Conservation (phyloP, 2,329 filamentous ascomycete species). For the Ustulina deusta region DNA sequence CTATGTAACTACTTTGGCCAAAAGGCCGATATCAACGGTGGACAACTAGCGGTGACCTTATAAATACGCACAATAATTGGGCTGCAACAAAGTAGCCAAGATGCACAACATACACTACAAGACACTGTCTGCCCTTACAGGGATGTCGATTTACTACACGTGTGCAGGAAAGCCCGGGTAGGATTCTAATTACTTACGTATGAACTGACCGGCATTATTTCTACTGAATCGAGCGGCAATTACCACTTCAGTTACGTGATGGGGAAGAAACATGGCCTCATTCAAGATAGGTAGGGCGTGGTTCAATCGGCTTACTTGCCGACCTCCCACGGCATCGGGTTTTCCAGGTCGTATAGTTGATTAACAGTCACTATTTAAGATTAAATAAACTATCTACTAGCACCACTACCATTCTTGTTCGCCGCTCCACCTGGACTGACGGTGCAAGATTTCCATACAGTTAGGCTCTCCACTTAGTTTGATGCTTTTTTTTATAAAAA, state of each 20-base stretch:
- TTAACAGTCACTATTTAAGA: slow-evolving; percentile 3
- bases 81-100: slow-evolving; percentile 4
- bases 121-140: slow-evolving; percentile 1
- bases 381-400: neutral
- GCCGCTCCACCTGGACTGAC: neutral
- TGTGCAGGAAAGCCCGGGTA: neutral
- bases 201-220: too few species aligned
- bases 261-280: neutral
- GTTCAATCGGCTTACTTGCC: neutral
- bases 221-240: neutral
- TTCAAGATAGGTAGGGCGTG: neutral
- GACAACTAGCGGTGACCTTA: slow-evolving; percentile 37
- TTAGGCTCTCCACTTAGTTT: slow-evolving; percentile 1
- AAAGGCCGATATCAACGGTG: slow-evolving; percentile 22
- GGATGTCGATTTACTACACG: slow-evolving; percentile 4
- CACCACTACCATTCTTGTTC: neutral
- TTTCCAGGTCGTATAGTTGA: neutral
- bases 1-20: slow-evolving; percentile 10
- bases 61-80: slow-evolving; percentile 26
- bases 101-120: neutral
- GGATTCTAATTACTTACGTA: neutral
- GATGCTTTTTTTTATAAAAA: slow-evolving; percentile 5
- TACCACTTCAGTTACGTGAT: neutral
- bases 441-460: neutral
- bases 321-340: neutral